A percentile compares a stretch with the other conserved stretches of the same genome.
phyloP scores from a whole-genome alignment of 2,329 filamentous ascomycete genomes.

The Alternaria sp. region DNA sequence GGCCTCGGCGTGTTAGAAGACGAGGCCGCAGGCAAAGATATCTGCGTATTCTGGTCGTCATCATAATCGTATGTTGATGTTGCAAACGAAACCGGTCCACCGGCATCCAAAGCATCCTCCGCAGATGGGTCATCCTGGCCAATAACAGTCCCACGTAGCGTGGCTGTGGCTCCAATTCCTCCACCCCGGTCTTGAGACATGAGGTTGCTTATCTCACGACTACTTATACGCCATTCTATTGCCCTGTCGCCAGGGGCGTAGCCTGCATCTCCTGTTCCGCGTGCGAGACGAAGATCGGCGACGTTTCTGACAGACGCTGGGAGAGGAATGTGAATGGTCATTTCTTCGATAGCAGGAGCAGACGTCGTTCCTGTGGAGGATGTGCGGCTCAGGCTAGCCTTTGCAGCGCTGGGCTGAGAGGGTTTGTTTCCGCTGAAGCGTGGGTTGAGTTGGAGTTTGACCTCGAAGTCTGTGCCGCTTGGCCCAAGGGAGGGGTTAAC shows the following conservation, averaged over 20 bases:
- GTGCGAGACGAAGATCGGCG: conserved; percentile 79
- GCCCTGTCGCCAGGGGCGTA: conserved; percentile 76
- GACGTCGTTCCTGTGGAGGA: conserved; percentile 44
- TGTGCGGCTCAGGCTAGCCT: conserved; percentile 32
- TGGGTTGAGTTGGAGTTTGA: conserved; percentile 74
- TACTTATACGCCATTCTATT: conserved; percentile 83
- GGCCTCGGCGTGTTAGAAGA: conserved; percentile 28
- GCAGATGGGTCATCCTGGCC: conserved; percentile 62
- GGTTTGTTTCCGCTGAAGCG: conserved; percentile 51
- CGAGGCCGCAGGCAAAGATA: not conserved
- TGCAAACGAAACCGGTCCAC: conserved; percentile 27
- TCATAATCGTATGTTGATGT: conserved; percentile 43
- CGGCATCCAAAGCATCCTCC: conserved; percentile 45
- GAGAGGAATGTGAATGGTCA: conserved; percentile 80
- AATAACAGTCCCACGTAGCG: conserved; percentile 80
- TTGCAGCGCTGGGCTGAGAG: conserved; percentile 49
- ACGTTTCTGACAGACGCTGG: conserved; percentile 82
- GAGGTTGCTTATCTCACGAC: conserved; percentile 71
- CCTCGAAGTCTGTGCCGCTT: conserved; percentile 85
- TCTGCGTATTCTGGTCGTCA: conserved; percentile 36
- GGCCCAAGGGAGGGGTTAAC: conserved; percentile 81
- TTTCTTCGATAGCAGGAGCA: conserved; percentile 69
- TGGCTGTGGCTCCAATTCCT: conserved; percentile 71
- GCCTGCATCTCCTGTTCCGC: conserved; percentile 80
- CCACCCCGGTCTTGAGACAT: conserved; percentile 49